Evolutionary conservation across 2,329 filamentous ascomycete genomes (phyloP).

Genomic region (Neofusicoccum laricinum): DNA sequence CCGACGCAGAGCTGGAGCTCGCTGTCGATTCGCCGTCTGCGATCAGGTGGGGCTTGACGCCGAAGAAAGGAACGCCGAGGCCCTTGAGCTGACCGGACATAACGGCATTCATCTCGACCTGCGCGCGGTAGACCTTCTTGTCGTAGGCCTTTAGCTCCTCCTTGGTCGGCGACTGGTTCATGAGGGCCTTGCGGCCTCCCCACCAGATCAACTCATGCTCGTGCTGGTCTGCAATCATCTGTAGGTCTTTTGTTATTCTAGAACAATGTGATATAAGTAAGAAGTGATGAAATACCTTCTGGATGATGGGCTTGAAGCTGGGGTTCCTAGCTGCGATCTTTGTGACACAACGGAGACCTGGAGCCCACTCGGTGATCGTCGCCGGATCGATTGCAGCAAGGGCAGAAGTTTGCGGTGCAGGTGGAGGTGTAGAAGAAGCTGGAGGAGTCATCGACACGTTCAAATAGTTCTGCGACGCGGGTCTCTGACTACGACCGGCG

Average conservation of each 20-base stretch:
- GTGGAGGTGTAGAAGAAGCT: not conserved
- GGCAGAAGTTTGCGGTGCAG: not conserved
- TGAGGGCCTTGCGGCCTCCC: conserved; percentile 17
- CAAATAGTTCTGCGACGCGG: not conserved
- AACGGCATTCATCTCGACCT: conserved; percentile 57
- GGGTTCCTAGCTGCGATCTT: conserved; percentile 46
- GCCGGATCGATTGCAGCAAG: conserved; percentile 42
- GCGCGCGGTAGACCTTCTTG: conserved; percentile 60
- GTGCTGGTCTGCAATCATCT: conserved; percentile 63
- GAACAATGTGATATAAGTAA: conserved; percentile 18
- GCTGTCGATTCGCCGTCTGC: conserved; percentile 24
- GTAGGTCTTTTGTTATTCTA: not conserved
- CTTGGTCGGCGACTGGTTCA: not conserved
- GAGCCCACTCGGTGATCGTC: conserved; percentile 48
- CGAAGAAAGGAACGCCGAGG: conserved; percentile 62
- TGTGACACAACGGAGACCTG: conserved; percentile 45
- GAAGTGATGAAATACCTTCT: conserved; percentile 32
- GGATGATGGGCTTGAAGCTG: conserved; percentile 38
- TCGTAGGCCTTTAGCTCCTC: conserved; percentile 59
- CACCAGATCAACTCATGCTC: conserved; percentile 60
- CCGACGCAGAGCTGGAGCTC: not conserved
- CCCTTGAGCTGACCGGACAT: conserved; percentile 55
- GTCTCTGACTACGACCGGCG: not conserved
- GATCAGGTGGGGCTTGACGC: conserved; percentile 46
- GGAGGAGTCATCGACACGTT: not conserved